These are phyloP conservation scores for Peronospora destructor DNA, from an alignment of 352 stramenopile species.

Conservation along the genomic window DNA sequence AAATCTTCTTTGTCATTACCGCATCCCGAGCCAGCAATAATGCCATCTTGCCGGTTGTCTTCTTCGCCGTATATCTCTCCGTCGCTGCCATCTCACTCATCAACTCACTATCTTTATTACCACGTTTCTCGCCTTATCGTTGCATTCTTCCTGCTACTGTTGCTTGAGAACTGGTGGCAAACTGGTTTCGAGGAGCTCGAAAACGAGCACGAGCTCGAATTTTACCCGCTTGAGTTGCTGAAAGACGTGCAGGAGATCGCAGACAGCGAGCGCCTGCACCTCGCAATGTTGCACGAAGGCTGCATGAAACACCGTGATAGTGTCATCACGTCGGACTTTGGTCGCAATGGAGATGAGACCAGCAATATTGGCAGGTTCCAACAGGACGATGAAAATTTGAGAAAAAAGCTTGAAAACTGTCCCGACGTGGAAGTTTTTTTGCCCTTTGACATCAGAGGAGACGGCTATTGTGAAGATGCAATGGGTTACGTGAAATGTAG, in stretches of 20 bases:
- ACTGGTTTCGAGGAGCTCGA: conserved; percentile 24
- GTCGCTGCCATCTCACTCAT: conserved; percentile 1
- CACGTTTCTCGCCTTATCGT: conserved; percentile 1
- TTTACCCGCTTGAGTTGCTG: conserved; percentile 21
- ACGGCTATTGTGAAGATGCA: conserved; percentile 71
- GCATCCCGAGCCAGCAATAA: neutral
- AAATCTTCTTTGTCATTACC: no score
- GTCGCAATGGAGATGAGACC: conserved; percentile 9
- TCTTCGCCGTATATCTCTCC: conserved; percentile 1
- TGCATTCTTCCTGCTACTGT: conserved; percentile 3
- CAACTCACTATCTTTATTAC: conserved; percentile 4
- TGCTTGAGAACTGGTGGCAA: conserved; percentile 19
- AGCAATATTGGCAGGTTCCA: conserved; percentile 18
- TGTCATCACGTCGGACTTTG: conserved; percentile 37
- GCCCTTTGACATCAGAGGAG: conserved; percentile 33
- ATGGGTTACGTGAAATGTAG: conserved; percentile 63
- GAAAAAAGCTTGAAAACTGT: conserved; percentile 42
- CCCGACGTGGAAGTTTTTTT: conserved; percentile 60
- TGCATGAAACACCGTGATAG: conserved; percentile 37
- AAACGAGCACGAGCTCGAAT: conserved; percentile 21
- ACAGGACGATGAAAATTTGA: conserved; percentile 30
- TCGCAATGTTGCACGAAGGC: conserved; percentile 42
- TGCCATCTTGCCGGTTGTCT: conserved; percentile 3
- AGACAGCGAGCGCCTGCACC: conserved; percentile 34
- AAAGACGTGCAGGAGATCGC: conserved; percentile 17